Percentiles rank a stretch among this genome's conserved stretches.
phyloP scores from a whole-genome alignment of 768 basidiomycete genomes.

The Paxillus involutus region DNA sequence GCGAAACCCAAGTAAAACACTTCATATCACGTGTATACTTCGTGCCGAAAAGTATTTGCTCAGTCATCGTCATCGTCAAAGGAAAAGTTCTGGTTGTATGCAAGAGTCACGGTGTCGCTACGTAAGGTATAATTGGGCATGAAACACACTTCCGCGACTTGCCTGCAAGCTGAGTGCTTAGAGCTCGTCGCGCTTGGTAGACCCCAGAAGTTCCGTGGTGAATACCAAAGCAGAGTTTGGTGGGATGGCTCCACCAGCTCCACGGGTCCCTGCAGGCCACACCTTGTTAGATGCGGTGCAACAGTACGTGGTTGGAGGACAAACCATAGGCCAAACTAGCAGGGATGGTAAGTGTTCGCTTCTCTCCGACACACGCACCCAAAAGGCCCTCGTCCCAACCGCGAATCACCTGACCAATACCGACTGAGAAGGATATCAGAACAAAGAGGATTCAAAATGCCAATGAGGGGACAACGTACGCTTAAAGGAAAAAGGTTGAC shows the following conservation, averaged over 20 bases:
- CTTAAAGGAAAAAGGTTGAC: constrained; percentile 71
- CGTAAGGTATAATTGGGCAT: not conserved
- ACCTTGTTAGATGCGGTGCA: not conserved
- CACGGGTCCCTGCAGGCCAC: constrained; percentile 56
- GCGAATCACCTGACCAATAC: constrained; percentile 76
- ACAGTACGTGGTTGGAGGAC: constrained; percentile 24
- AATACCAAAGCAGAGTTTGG: constrained; percentile 80
- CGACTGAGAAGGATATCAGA: constrained; percentile 47
- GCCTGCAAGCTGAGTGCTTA: constrained; percentile 25
- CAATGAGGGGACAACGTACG: constrained; percentile 44
- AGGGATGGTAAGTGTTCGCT: constrained; percentile 87
- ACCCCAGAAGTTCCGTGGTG: constrained; percentile 76
- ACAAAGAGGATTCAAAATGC: not conserved
- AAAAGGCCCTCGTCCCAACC: constrained; percentile 84
- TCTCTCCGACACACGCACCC: constrained; percentile 87
- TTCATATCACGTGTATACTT: too few species aligned
- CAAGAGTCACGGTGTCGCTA: not conserved
- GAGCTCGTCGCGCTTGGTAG: constrained; percentile 51
- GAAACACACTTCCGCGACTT: not conserved
- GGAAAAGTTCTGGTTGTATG: not conserved
- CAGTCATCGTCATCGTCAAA: not conserved
- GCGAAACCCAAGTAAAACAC: constrained; percentile 13
- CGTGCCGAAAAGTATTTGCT: not conserved
- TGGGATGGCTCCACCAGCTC: constrained; percentile 78
- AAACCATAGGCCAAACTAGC: constrained; percentile 77